Evolutionary conservation across 164 flowering plant species (phyloP).

Genomic region (Vitis amurensis): DNA sequence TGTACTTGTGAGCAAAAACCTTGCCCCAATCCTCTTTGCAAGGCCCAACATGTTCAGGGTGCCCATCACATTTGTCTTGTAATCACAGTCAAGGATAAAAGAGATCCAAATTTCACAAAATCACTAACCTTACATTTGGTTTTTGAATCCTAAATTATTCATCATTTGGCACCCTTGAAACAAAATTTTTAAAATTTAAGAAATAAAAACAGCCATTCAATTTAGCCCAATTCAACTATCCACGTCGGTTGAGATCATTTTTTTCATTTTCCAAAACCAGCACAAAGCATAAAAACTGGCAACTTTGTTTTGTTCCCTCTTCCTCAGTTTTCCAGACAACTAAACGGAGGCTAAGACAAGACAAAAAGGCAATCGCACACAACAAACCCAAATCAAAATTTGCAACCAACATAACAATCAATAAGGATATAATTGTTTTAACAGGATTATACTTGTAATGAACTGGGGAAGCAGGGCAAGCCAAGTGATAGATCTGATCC

Average conservation of each 20-base stretch:
- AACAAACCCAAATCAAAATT: constrained; percentile 2
- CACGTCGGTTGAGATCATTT: too few relatives aligned
- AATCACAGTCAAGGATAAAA: constrained; percentile 48
- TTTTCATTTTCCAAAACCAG: too few relatives aligned
- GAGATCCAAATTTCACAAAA: constrained; percentile 1
- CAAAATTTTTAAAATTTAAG: too few relatives aligned
- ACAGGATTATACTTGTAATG: constrained; percentile 94
- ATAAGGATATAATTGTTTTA: constrained; percentile 94
- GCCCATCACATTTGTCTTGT: constrained; percentile 99
- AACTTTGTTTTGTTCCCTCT: too few relatives aligned
- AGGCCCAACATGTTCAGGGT: constrained; percentile 95
- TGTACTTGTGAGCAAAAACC: constrained; percentile 84
- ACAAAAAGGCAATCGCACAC: background rate
- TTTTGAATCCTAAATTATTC: too few relatives aligned
- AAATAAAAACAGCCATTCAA: too few relatives aligned
- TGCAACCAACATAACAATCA: background rate
- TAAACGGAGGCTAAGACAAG: background rate
- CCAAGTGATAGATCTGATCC: constrained; percentile 95
- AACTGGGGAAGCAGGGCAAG: constrained; percentile 98
- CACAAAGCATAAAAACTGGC: too few relatives aligned
- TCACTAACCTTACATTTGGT: background rate
- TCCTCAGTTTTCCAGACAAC: too few relatives aligned
- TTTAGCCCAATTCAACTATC: too few relatives aligned
- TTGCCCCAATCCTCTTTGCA: constrained; percentile 93
- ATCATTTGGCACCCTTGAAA: too few relatives aligned